Conservation (phyloP, 768 basidiomycete genomes). For the Rhodosporidiobolus sp. region DNA sequence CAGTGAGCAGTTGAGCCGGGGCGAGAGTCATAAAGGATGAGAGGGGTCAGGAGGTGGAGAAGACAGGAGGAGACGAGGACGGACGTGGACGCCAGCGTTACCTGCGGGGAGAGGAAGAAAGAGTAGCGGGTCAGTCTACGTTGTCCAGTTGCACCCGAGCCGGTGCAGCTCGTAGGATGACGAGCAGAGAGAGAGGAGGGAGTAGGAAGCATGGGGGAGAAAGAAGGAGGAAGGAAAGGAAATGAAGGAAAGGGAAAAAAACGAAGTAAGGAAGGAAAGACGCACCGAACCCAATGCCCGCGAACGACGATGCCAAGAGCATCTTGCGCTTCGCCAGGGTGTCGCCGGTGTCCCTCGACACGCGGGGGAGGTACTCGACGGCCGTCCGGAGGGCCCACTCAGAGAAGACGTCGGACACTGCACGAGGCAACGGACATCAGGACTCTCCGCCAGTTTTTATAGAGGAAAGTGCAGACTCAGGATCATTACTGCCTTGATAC, state of each 20-base stretch:
- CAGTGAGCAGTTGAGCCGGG: no score
- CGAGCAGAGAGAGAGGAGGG: no score
- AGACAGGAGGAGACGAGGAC: constrained; percentile 70
- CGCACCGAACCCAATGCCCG: background rate
- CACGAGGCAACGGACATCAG: no score
- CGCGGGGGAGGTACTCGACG: constrained; percentile 76
- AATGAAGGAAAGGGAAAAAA: no score
- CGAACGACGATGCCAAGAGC: constrained; percentile 55
- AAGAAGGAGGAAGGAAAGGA: no score
- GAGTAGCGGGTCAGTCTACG: constrained; percentile 26
- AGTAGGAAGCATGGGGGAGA: constrained; percentile 44
- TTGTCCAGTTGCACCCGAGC: no score
- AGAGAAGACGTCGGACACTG: constrained; percentile 94
- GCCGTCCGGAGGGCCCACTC: constrained; percentile 84
- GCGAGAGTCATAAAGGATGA: background rate
- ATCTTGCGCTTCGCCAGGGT: constrained; percentile 81
- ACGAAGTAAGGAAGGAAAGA: background rate
- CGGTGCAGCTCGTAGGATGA: no score
- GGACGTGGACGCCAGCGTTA: constrained; percentile 86
- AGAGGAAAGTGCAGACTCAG: background rate
- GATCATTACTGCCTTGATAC: constrained; percentile 86
- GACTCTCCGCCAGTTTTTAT: no score
- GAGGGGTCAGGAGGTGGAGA: no score
- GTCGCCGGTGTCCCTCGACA: constrained; percentile 74
- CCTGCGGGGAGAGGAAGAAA: constrained; percentile 29